Percentiles rank a stretch among this genome's conserved stretches.
These are phyloP conservation scores for Aspergillus sclerotialis DNA, from an alignment of 2,329 filamentous ascomycete species.

Conservation along the genomic window DNA sequence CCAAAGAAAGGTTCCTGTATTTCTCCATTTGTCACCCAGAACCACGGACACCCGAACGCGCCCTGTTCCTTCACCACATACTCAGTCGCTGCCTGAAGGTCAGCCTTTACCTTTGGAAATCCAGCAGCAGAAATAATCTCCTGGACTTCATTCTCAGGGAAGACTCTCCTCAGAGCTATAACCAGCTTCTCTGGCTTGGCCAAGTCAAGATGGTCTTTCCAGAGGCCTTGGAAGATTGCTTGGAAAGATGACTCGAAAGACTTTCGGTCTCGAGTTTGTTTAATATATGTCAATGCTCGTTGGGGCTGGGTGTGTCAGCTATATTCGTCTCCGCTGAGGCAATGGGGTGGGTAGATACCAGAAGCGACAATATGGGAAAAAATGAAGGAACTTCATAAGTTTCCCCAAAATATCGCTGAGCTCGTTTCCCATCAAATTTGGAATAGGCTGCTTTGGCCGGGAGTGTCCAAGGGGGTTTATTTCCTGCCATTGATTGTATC, in stretches of 20 bases:
- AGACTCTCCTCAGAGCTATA: constrained; percentile 17
- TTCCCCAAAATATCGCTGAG: constrained; percentile 45
- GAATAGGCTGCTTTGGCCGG: constrained; percentile 60
- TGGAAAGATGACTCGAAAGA: constrained; percentile 50
- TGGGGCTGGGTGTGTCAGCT: constrained; percentile 45
- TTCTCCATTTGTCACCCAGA: constrained; percentile 55
- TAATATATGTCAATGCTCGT: constrained; percentile 61
- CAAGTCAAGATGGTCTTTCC: constrained; percentile 54
- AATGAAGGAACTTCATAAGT: constrained; percentile 39
- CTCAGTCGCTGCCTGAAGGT: constrained; percentile 53
- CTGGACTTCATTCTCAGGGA: constrained; percentile 43
- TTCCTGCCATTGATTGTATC: constrained; percentile 43
- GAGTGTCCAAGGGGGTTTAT: constrained; percentile 67
- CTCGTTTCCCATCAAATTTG: constrained; percentile 41
- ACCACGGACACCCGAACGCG: constrained; percentile 72
- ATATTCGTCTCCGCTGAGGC: constrained; percentile 14
- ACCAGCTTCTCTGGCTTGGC: constrained; percentile 51
- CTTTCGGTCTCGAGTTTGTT: constrained; percentile 44
- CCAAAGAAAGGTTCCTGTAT: constrained; percentile 65
- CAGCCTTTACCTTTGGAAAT: constrained; percentile 45
- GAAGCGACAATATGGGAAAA: constrained; percentile 49
- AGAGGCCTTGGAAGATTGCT: constrained; percentile 55
- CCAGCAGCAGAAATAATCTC: constrained; percentile 49
- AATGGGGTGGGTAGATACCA: constrained; percentile 36
- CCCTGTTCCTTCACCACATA: constrained; percentile 53